Conservation (phyloP, 345 rosid genomes). For the Mangifera indica region DNA sequence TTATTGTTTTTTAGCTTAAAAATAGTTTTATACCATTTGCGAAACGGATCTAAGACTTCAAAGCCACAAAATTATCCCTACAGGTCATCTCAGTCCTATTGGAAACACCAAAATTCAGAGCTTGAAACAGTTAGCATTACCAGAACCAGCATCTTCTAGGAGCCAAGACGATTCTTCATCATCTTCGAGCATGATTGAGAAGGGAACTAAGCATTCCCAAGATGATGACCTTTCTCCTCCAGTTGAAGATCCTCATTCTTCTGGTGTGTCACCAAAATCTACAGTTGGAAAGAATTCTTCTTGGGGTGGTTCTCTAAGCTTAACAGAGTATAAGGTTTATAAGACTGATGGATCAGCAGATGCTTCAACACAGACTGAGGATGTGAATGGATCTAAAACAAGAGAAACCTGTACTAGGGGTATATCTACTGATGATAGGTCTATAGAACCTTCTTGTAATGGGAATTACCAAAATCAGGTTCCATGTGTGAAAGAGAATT, state of each 20-base stretch:
- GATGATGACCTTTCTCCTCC: constrained; percentile 85
- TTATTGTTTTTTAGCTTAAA: neutral
- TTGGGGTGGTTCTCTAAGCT: constrained; percentile 64
- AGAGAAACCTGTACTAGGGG: constrained; percentile 82
- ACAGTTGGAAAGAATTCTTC: constrained; percentile 57
- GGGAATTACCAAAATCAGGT: constrained; percentile 33
- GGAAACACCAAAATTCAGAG: constrained; percentile 34
- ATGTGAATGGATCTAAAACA: constrained; percentile 33
- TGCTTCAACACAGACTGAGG: constrained; percentile 97
- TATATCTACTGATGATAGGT: constrained; percentile 76
- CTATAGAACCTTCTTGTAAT: constrained; percentile 42
- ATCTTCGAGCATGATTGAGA: constrained; percentile 70
- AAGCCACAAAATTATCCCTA: constrained; percentile 8
- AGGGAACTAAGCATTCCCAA: constrained; percentile 60
- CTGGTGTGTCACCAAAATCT: constrained; percentile 68
- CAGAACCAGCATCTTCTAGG: constrained; percentile 69
- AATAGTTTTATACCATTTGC: neutral
- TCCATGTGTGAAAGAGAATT: constrained; percentile 41
- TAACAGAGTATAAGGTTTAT: constrained; percentile 73
- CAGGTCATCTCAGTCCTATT: constrained; percentile 54
- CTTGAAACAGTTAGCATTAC: constrained; percentile 65
- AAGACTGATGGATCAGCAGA: constrained; percentile 70
- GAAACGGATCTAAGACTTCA: neutral
- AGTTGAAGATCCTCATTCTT: constrained; percentile 51
- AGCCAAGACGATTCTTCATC: constrained; percentile 82